Evolutionary conservation across 768 basidiomycete genomes (phyloP), one percentile per base, ranked within the genome.

Genomic region (Mycena sanguinolenta): DNA sequence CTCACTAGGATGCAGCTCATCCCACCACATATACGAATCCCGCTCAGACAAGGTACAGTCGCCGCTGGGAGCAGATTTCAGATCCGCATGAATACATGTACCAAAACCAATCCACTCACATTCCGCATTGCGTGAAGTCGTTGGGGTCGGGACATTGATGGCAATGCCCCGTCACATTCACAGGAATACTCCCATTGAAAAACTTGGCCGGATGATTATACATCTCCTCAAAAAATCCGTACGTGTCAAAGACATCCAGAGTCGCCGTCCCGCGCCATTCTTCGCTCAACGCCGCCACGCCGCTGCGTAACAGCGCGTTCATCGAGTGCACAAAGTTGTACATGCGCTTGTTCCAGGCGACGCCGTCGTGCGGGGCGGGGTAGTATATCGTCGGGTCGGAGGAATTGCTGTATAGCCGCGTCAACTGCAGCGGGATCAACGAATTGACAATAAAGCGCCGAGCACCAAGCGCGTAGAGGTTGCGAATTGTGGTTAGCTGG

Each of bases 391-490:
- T 74, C 42, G 73, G 74, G 2, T 36, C 72, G 9, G 74, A 75
- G 7, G 63, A 65, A 36, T 65, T 71, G 13, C 67, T 50, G 36
- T 75, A 77, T 1, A 77, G 58, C 9, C 65, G 58, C 10, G 76
- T 75, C 4, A 74, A 38, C 30, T 77, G 66, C 13, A 77, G 61
- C 10, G 76, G 76, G 19, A 72, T 75, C 23, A 77, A 27, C 0
- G 73, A 77, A 52, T 77, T 77, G 23, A 77, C 61, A n/a, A 77
- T 77, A 54, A 77, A 77, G 19, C 72, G 73, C 17, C 74, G 68
- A 13, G 69, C 76, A n/a, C 76, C 76, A 6, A 77, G 71, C 10
- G 59, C 42, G 57, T 71, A 70, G 55, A 77, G 60, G 23, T 65
- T 65, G 25, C 69, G 70, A 16, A 77, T 30, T 17, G 70, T 44